A percentile compares a stretch with the other conserved stretches of the same genome.
phyloP scores from a whole-genome alignment of 345 rosid species.

The Gossypium arboreum region DNA sequence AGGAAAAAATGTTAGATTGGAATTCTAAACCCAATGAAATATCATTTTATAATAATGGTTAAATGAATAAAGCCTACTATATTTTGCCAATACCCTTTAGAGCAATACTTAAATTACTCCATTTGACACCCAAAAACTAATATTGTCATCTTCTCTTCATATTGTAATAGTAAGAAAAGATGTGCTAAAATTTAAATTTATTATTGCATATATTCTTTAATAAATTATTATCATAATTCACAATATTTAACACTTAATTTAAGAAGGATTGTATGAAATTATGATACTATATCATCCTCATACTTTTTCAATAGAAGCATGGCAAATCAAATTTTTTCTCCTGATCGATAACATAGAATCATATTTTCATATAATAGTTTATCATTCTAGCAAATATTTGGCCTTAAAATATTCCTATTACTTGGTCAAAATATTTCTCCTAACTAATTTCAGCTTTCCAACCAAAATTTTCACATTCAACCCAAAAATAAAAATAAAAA shows the following conservation, averaged over 20 bases:
- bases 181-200: no score
- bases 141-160: no score
- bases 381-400: neutral
- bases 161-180: no score
- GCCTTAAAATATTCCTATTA: neutral
- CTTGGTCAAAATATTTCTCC: neutral
- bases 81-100: no score
- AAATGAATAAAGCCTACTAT: no score
- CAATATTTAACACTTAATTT: neutral
- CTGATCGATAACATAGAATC: fast-evolving
- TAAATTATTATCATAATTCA: neutral
- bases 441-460: neutral
- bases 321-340: fast-evolving
- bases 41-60: no score
- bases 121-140: no score
- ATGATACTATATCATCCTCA: fast-evolving
- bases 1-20: no score
- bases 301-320: fast-evolving
- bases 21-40: neutral
- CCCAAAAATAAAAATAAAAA: neutral
- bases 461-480: neutral
- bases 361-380: no score
- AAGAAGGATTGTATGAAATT: fast-evolving
- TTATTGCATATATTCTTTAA: no score
- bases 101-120: no score